These are phyloP conservation scores for Solanum hybrid DNA, from an alignment of 305 asterid species.

Conservation along the genomic window DNA sequence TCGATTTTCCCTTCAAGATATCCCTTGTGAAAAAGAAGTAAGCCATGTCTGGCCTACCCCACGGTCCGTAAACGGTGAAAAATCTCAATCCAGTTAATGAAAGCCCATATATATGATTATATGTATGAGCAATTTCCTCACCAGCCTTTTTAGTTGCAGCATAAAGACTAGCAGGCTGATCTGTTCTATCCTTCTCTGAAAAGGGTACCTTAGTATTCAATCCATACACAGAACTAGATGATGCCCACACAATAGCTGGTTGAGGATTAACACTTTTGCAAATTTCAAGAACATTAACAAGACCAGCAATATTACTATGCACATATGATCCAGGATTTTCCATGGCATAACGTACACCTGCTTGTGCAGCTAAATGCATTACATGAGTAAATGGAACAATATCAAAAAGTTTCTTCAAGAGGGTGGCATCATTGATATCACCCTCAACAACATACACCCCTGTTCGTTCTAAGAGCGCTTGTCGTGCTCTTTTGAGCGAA, in stretches of 20 bases:
- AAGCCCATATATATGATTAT: constrained; percentile 81
- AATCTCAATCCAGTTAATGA: constrained; percentile 83
- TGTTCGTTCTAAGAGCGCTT: constrained; percentile 52
- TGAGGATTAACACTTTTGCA: constrained; percentile 77
- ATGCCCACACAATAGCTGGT: constrained; percentile 95
- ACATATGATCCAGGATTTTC: constrained; percentile 88
- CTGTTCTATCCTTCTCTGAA: constrained; percentile 76
- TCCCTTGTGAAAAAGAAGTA: constrained; percentile 83
- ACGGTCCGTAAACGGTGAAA: constrained; percentile 89
- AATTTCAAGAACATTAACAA: constrained; percentile 70
- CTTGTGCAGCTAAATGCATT: constrained; percentile 96
- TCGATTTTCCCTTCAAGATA: constrained; percentile 77
- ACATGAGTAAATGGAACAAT: constrained; percentile 77
- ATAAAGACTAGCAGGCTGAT: constrained; percentile 87
- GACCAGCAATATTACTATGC: constrained; percentile 85
- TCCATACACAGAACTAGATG: constrained; percentile 89
- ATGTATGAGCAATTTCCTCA: constrained; percentile 84
- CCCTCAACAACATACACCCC: constrained; percentile 89
- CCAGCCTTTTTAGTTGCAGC: constrained; percentile 96
- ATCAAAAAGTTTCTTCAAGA: constrained; percentile 63
- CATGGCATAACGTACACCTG: constrained; percentile 90
- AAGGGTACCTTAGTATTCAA: constrained; percentile 80
- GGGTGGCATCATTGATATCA: constrained; percentile 59
- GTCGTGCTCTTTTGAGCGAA: constrained; percentile 65
- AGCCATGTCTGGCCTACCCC: constrained; percentile 99